Evolutionary conservation across 257 asterid genomes (phyloP), one percentile per base, ranked within the genome.

Genomic region (Primulina huaijiensis): DNA sequence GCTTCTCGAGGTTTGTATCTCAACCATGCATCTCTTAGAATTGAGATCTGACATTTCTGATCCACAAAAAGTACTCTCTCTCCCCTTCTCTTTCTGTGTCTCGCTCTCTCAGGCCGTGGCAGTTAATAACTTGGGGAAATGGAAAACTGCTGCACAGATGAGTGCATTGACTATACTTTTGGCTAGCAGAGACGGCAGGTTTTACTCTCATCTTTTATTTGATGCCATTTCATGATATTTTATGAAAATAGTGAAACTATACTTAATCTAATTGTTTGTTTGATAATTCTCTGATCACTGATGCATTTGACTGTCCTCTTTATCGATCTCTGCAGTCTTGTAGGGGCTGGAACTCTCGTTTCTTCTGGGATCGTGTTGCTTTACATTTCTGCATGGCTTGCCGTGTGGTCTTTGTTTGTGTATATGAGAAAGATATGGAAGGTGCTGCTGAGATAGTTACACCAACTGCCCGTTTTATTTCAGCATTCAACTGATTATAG

Each of bases 101-200:
- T 27, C 21, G 10, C 52, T 19, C 68, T 75, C 72, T 57, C 82
- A 93, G 99, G 97, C 97, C 57, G 97, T 89, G 62, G 97, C 99
- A n/a, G 99, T 93, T 53, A 93, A 87, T 77, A 90, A 78, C 78
- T 79, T 93, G 78, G 97, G 99, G 23, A 93, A 93, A 81, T 93
- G 97, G 99, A 93, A 93, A 82, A 90, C 99, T 57, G 97, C 97
- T 55, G 76, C 96, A 17, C 99, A 93, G 89, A 93, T 93, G 99
- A 83, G 65, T 71, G 88, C 99, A 40, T 71, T 93, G 82, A 90
- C 95, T 64, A 81, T 89, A 73, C 89, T 93, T 72, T 85, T 93
- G 78, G 96, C 95, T 65, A 73, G 95, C 62, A 87, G 97, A 78
- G 97, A 89, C 62, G 79, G 84, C 95, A 87, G 99, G 99, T 90